Evolutionary conservation across 441 rosid genomes (phyloP).

Genomic region (Gossypium schwendimanii): DNA sequence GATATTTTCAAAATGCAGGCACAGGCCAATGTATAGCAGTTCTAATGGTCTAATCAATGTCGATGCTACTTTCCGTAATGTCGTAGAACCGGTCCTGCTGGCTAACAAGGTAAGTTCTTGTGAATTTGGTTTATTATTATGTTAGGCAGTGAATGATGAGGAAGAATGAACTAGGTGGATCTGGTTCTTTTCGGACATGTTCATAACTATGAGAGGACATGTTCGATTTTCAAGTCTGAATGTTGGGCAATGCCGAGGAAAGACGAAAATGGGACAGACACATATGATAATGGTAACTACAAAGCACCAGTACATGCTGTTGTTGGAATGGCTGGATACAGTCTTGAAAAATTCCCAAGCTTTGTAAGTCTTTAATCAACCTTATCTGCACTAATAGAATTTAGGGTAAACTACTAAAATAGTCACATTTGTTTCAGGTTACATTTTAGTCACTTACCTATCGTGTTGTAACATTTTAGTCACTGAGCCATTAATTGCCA

Average conservation of each 20-base stretch:
- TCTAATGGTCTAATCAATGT: neutral
- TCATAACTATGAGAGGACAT: conserved; percentile 59
- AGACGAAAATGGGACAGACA: conserved; percentile 35
- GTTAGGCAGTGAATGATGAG: neutral
- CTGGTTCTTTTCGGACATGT: conserved; percentile 55
- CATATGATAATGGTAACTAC: conserved; percentile 43
- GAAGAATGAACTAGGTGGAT: conserved; percentile 37
- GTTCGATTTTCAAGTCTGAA: conserved; percentile 30
- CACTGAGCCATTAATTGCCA: no score
- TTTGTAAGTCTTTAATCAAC: conserved; percentile 19
- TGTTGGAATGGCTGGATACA: conserved; percentile 63
- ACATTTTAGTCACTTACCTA: no score
- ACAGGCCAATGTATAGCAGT: conserved; percentile 52
- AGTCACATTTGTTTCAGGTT: no score
- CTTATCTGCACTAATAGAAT: neutral
- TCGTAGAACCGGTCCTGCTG: conserved; percentile 39
- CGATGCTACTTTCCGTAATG: conserved; percentile 15
- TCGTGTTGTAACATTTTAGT: no score
- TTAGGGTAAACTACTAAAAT: no score
- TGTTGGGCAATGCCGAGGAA: conserved; percentile 48
- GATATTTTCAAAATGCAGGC: conserved; percentile 32
- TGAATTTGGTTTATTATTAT: neutral
- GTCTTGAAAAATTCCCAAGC: conserved; percentile 29
- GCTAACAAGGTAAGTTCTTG: conserved; percentile 31
- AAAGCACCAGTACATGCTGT: conserved; percentile 48